These are phyloP conservation scores for Aphanomyces euteiches DNA, from an alignment of 352 stramenopile genomes.

Conservation along the genomic window DNA sequence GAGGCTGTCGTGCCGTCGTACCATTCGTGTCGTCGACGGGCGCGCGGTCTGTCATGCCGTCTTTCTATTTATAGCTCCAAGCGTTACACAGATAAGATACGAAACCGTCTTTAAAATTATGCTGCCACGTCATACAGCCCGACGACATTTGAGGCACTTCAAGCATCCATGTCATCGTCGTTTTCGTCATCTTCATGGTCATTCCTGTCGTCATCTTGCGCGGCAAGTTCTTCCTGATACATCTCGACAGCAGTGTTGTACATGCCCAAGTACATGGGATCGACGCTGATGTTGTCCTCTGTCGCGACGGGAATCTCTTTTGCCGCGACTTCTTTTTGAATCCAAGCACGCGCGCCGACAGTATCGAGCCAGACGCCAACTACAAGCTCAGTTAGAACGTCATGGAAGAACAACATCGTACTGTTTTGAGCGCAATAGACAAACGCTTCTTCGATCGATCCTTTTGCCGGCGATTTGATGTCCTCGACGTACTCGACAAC, in stretches of 20 bases:
- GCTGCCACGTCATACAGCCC: too few relatives aligned
- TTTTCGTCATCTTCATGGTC: conserved; percentile 30
- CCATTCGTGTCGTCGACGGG: conserved; percentile 29
- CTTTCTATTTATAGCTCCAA: too few relatives aligned
- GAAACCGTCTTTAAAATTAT: too few relatives aligned
- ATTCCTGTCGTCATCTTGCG: conserved; percentile 21
- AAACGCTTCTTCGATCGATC: conserved; percentile 83
- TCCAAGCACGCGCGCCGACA: conserved; percentile 70
- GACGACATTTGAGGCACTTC: too few relatives aligned
- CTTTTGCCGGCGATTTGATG: conserved; percentile 57
- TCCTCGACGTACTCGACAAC: conserved; percentile 82
- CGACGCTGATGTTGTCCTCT: conserved; percentile 44
- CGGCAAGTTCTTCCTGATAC: conserved; percentile 60
- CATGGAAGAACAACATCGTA: not conserved
- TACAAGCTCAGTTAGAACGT: not conserved
- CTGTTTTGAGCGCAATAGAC: conserved; percentile 69
- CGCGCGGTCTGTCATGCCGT: conserved; percentile 1
- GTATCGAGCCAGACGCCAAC: conserved; percentile 82
- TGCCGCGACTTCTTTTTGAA: conserved; percentile 74
- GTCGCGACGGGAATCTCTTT: conserved; percentile 46
- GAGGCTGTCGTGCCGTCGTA: not conserved
- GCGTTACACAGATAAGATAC: too few relatives aligned
- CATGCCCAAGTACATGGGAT: conserved; percentile 87
- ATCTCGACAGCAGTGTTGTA: conserved; percentile 84
- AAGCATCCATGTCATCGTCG: not conserved